A percentile compares a stretch with the other conserved stretches of the same genome.
phyloP scores from a whole-genome alignment of 805 yeast species.

The Peterozyma toletana region DNA sequence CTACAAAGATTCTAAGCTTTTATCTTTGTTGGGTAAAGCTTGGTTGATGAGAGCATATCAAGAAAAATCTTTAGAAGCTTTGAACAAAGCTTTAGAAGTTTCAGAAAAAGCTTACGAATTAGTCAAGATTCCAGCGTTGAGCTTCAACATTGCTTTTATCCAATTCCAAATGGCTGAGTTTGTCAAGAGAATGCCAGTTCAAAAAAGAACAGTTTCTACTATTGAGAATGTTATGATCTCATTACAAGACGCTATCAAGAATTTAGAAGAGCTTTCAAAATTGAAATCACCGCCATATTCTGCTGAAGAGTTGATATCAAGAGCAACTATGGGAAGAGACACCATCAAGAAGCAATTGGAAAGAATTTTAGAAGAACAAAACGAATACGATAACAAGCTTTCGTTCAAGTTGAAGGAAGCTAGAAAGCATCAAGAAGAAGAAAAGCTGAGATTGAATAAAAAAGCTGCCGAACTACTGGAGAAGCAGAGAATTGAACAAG shows the following conservation, averaged over 20 bases:
- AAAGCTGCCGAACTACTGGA: slow-evolving; percentile 37
- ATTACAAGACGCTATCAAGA: slow-evolving; percentile 52
- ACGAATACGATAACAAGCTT: slow-evolving; percentile 51
- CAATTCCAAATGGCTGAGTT: slow-evolving; percentile 85
- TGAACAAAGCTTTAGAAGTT: slow-evolving; percentile 54
- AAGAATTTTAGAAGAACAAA: slow-evolving; percentile 65
- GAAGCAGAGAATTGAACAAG: slow-evolving; percentile 42
- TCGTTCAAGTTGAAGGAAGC: slow-evolving; percentile 68
- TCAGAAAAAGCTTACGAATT: slow-evolving; percentile 48
- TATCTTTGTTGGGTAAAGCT: slow-evolving; percentile 75
- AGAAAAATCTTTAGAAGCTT: slow-evolving; percentile 58
- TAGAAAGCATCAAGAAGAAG: slow-evolving; percentile 54
- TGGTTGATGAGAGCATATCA: slow-evolving; percentile 75
- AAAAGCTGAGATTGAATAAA: slow-evolving; percentile 31
- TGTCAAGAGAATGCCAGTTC: slow-evolving; percentile 51
- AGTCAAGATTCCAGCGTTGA: slow-evolving; percentile 36
- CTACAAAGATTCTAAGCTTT: slow-evolving; percentile 55
- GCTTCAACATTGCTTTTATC: slow-evolving; percentile 77
- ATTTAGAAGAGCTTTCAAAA: slow-evolving; percentile 53
- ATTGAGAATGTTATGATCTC: slow-evolving; percentile 50
- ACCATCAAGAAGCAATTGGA: slow-evolving; percentile 69
- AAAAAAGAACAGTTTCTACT: slow-evolving; percentile 55
- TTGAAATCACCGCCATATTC: slow-evolving; percentile 69
- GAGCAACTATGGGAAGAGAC: slow-evolving; percentile 79
- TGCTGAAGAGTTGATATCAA: slow-evolving; percentile 68